Evolutionary conservation across 768 basidiomycete species (phyloP).

Genomic region (Lanmaoa pseudosensibilis): DNA sequence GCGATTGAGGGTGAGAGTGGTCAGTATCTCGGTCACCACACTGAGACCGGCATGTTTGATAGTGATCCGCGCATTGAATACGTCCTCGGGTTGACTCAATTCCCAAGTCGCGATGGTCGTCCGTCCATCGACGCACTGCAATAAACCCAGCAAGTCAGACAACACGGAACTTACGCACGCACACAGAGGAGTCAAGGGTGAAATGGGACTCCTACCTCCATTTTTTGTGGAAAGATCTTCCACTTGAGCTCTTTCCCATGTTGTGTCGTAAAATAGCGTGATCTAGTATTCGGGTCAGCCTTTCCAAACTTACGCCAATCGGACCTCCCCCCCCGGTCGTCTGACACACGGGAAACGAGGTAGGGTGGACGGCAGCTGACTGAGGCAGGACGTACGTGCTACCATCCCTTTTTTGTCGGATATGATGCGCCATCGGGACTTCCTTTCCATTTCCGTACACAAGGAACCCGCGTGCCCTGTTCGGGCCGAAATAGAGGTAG

Average conservation of each 20-base stretch:
- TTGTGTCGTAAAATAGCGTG: conserved; percentile 72
- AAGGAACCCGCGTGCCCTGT: conserved; percentile 57
- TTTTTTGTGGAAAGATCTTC: conserved; percentile 58
- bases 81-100: conserved; percentile 52
- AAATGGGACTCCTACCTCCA: conserved; percentile 56
- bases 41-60: conserved; percentile 58
- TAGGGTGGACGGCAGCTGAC: background rate
- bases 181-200: background rate
- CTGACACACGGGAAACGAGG: background rate
- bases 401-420: conserved; percentile 56
- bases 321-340: background rate
- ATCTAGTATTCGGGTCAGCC: conserved; percentile 40
- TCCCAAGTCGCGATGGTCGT: conserved; percentile 70
- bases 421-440: conserved; percentile 55
- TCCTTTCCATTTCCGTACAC: conserved; percentile 66
- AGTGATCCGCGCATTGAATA: conserved; percentile 59
- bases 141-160: background rate
- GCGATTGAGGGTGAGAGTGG: conserved; percentile 71
- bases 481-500: conserved; percentile 74
- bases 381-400: conserved; percentile 52
- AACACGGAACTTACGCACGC: background rate
- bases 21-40: conserved; percentile 74
- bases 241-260: conserved; percentile 75
- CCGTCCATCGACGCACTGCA: conserved; percentile 64
- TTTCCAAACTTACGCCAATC: no score